A percentile compares a stretch with the other conserved stretches of the same genome.
Evolutionary conservation across 352 stramenopile genomes (phyloP).

Genomic region (Peronosclerospora sorghi): DNA sequence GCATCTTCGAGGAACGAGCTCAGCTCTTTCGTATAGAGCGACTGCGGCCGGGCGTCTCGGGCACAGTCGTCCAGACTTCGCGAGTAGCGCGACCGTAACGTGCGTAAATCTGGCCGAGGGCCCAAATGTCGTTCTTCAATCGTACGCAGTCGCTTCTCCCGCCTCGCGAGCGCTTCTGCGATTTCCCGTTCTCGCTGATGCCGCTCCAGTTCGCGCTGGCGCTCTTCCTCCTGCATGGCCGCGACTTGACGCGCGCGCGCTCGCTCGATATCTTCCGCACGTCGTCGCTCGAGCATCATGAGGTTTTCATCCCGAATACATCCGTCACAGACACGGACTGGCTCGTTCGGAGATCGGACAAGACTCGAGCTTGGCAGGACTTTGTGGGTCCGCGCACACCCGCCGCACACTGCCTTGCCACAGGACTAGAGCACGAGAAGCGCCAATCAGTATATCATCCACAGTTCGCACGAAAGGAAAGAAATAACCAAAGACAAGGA

Average conservation of each 20-base stretch:
- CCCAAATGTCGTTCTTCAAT: constrained; percentile 56
- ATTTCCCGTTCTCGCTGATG: constrained; percentile 36
- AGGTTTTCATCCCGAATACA: constrained; percentile 71
- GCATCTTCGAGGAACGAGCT: constrained; percentile 48
- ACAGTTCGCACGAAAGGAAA: background rate
- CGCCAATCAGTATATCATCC: background rate
- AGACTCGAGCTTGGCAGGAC: constrained; percentile 54
- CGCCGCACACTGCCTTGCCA: constrained; percentile 67
- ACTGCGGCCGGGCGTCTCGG: constrained; percentile 9
- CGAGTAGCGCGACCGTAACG: constrained; percentile 23
- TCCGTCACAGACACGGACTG: constrained; percentile 69
- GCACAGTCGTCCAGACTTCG: constrained; percentile 48
- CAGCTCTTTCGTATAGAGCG: constrained; percentile 32
- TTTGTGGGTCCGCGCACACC: constrained; percentile 66
- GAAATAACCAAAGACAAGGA: background rate
- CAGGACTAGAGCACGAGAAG: constrained; percentile 32
- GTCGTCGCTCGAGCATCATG: constrained; percentile 56
- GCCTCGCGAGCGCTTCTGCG: constrained; percentile 30
- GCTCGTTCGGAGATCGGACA: constrained; percentile 66
- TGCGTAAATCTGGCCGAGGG: constrained; percentile 31
- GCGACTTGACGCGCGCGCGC: constrained; percentile 60
- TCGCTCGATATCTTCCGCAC: constrained; percentile 58
- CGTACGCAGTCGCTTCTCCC: constrained; percentile 30
- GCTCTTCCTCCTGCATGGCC: constrained; percentile 54
- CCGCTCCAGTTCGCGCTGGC: constrained; percentile 42